Evolutionary conservation across 108 stramenopile species (phyloP).

Genomic region (Discostella stelligeroides): DNA sequence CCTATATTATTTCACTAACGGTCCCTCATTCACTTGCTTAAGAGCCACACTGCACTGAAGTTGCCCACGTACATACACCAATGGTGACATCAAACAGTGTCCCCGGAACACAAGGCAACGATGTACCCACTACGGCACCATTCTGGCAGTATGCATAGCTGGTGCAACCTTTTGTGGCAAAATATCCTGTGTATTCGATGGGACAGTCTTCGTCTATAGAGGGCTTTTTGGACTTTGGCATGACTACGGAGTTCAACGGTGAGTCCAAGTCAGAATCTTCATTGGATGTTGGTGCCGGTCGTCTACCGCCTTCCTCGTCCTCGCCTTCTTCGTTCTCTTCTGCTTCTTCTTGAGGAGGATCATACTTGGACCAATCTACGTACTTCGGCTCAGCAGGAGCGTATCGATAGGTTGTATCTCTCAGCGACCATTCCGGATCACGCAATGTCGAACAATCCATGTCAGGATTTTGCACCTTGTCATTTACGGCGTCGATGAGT

Average conservation of each 20-base stretch:
- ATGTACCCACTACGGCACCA: slow-evolving; percentile 22
- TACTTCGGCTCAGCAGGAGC: slow-evolving; percentile 37
- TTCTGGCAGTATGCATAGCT: slow-evolving; percentile 31
- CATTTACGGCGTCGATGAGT: slow-evolving; percentile 39
- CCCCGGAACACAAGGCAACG: slow-evolving; percentile 39
- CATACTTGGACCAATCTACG: slow-evolving; percentile 25
- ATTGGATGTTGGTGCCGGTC: not conserved
- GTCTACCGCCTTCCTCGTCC: not conserved
- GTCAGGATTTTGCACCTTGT: slow-evolving; percentile 31
- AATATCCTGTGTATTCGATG: slow-evolving; percentile 22
- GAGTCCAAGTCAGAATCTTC: no score
- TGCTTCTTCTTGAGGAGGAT: slow-evolving; percentile 6
- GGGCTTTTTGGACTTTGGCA: not conserved
- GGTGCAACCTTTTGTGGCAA: slow-evolving; percentile 20
- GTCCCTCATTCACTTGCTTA: not conserved
- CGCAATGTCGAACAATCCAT: slow-evolving; percentile 35
- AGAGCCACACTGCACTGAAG: slow-evolving; percentile 20
- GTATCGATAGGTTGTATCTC: slow-evolving; percentile 19
- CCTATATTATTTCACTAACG: not conserved
- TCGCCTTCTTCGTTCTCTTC: slow-evolving; percentile 24
- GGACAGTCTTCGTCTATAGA: slow-evolving; percentile 24
- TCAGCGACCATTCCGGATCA: slow-evolving; percentile 14
- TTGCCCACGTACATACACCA: slow-evolving; percentile 26
- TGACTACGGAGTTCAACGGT: not conserved
- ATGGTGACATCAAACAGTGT: slow-evolving; percentile 50